These are phyloP conservation scores for Saccharum hybrid DNA, from an alignment of 202 grass and related monocot genomes.

Conservation along the genomic window DNA sequence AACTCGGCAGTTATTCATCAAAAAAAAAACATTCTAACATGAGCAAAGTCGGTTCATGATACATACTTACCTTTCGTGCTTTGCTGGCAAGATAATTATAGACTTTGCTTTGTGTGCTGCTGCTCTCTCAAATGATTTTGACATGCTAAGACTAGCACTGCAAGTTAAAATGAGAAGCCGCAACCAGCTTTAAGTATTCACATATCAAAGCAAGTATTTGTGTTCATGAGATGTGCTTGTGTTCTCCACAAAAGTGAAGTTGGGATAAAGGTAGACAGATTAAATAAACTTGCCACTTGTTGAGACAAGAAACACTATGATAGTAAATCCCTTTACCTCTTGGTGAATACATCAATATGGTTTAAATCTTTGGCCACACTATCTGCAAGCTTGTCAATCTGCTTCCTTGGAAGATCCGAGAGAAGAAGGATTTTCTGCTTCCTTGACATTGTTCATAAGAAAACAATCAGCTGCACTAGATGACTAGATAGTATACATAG, in stretches of 20 bases:
- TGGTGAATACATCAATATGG: constrained; percentile 89
- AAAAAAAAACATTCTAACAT: constrained; percentile 17
- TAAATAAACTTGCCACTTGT: constrained; percentile 14
- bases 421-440: constrained; percentile 98
- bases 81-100: constrained; percentile 79
- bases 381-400: constrained; percentile 84
- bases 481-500: constrained; percentile 8
- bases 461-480: constrained; percentile 29
- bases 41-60: constrained; percentile 28
- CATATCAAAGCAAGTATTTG: constrained; percentile 27
- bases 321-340: constrained; percentile 69
- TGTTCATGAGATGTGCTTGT: neutral
- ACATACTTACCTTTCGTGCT: constrained; percentile 74
- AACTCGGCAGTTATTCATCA: neutral
- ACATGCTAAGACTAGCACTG: constrained; percentile 91
- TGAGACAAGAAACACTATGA: constrained; percentile 40
- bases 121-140: constrained; percentile 96
- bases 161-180: constrained; percentile 41
- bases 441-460: constrained; percentile 61
- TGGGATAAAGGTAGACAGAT: constrained; percentile 28
- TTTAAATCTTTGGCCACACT: constrained; percentile 78
- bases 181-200: constrained; percentile 3
- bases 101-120: constrained; percentile 91
- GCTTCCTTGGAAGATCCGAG: constrained; percentile 92
- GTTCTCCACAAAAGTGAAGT: constrained; percentile 11